Percentiles rank a stretch among this genome's conserved stretches.
Conservation (phyloP, 345 rosid species). For the Citrus trifoliata region DNA sequence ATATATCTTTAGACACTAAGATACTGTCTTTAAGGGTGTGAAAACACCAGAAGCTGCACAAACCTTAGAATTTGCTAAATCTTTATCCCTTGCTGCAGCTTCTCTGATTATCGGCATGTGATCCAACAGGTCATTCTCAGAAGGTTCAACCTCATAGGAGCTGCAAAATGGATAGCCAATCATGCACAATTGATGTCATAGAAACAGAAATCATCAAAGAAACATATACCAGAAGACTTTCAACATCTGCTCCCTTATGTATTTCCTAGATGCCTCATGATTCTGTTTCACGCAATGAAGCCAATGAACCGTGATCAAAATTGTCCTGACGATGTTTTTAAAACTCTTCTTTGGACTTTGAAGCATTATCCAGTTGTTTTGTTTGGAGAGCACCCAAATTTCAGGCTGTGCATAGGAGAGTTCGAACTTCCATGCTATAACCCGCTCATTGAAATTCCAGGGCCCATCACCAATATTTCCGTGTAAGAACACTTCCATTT, state of each 20-base stretch:
- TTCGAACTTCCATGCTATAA: conserved; percentile 64
- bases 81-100: conserved; percentile 52
- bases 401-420: conserved; percentile 42
- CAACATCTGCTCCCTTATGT: conserved; percentile 60
- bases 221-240: conserved; percentile 48
- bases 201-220: too few relatives aligned
- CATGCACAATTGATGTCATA: too few relatives aligned
- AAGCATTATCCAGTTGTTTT: conserved; percentile 55
- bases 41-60: too few relatives aligned
- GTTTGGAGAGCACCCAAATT: conserved; percentile 61
- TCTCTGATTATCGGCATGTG: conserved; percentile 53
- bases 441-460: too few relatives aligned
- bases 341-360: conserved; percentile 74
- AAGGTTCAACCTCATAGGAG: conserved; percentile 56
- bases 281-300: conserved; percentile 52
- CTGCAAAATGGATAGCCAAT: conserved; percentile 31
- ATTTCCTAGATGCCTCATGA: conserved; percentile 44
- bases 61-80: conserved; percentile 45
- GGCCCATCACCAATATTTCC: too few relatives aligned
- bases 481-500: too few relatives aligned
- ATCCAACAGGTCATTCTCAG: conserved; percentile 69
- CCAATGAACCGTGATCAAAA: conserved; percentile 48
- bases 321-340: conserved; percentile 41
- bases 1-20: too few relatives aligned
- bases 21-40: too few relatives aligned